phyloP scores from a whole-genome alignment of 108 stramenopile species.

The Aurantiochytrium sp. region DNA sequence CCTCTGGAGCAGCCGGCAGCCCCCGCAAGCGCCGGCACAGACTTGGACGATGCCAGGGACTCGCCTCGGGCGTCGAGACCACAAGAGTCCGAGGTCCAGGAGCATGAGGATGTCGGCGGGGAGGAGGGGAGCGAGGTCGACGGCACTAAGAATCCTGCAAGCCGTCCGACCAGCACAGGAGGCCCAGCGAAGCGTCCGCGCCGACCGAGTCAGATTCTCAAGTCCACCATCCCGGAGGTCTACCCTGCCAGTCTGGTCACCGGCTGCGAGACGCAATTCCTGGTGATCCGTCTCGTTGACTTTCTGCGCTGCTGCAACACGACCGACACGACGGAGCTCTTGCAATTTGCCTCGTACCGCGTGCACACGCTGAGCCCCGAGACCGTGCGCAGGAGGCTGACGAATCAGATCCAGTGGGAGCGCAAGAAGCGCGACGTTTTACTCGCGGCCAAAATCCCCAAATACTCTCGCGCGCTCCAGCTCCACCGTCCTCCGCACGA shows the following conservation, averaged over 20 bases:
- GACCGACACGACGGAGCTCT: not conserved
- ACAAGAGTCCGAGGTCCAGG: not conserved
- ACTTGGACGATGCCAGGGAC: too few species aligned
- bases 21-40: too few species aligned
- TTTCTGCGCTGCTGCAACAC: not conserved
- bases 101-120: not conserved
- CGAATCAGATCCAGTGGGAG: constrained; percentile 22
- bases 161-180: too few species aligned
- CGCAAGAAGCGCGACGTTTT: not conserved
- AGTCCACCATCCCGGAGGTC: not conserved
- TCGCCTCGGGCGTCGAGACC: not conserved
- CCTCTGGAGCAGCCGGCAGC: too few species aligned
- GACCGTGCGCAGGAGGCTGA: not conserved
- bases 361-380: not conserved
- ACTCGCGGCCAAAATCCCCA: not conserved
- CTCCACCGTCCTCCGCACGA: not conserved
- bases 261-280: not conserved
- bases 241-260: not conserved
- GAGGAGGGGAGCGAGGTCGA: too few species aligned
- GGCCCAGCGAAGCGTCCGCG: not conserved
- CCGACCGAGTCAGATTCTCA: not conserved
- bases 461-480: not conserved
- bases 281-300: not conserved
- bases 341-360: not conserved
- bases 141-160: too few species aligned